These are phyloP conservation scores for Skeletonema potamos DNA, from an alignment of 108 stramenopile species.

Conservation along the genomic window DNA sequence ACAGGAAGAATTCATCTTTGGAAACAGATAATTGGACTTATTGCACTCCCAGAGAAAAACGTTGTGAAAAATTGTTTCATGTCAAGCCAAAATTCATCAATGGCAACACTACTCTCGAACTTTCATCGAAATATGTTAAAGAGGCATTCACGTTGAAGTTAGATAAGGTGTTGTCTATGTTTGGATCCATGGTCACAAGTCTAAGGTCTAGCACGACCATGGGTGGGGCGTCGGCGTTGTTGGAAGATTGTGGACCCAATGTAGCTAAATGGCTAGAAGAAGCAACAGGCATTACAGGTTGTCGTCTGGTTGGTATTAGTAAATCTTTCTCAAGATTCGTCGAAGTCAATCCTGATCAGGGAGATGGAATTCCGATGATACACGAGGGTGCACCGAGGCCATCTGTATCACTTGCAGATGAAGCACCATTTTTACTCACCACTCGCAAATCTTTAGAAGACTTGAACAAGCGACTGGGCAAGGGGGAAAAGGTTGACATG, in stretches of 20 bases:
- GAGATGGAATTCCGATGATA: slow-evolving; percentile 14
- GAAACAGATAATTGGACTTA: slow-evolving; percentile 8
- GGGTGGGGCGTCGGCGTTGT: not conserved
- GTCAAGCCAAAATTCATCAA: slow-evolving; percentile 12
- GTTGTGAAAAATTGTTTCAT: slow-evolving; percentile 42
- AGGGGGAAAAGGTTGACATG: slow-evolving; percentile 42
- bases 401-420: slow-evolving; percentile 42
- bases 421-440: slow-evolving; percentile 45
- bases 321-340: slow-evolving; percentile 16
- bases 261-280: slow-evolving; percentile 39
- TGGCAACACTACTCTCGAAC: not conserved
- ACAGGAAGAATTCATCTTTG: not conserved
- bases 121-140: not conserved
- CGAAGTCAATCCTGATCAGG: slow-evolving; percentile 39
- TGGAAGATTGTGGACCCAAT: slow-evolving; percentile 32
- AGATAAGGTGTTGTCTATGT: not conserved
- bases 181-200: not conserved
- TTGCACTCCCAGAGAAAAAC: slow-evolving; percentile 41
- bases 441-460: slow-evolving; percentile 27
- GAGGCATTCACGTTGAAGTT: slow-evolving; percentile 4
- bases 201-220: not conserved
- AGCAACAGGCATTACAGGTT: slow-evolving; percentile 20
- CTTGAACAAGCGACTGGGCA: slow-evolving; percentile 35
- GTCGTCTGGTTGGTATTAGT: slow-evolving; percentile 34
- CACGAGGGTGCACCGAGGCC: not conserved